These are phyloP conservation scores for Cudoniella acicularis DNA, from an alignment of 495 filamentous ascomycete species.

Conservation along the genomic window DNA sequence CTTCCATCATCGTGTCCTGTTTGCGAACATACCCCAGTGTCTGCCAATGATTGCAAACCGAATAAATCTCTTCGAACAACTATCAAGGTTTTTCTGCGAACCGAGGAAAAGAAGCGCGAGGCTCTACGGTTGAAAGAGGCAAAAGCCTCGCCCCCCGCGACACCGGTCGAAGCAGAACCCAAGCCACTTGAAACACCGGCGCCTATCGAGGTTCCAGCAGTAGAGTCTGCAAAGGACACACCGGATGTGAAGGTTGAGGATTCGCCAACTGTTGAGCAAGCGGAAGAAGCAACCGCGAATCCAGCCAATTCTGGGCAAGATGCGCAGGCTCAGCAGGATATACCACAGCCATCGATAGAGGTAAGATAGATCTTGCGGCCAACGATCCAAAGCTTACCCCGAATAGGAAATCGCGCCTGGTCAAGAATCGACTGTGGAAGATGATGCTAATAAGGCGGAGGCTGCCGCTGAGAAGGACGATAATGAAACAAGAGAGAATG, in stretches of 20 bases:
- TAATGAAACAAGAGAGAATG: conserved; percentile 12
- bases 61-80: conserved; percentile 87
- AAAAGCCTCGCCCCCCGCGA: conserved; percentile 40
- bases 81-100: conserved; percentile 81
- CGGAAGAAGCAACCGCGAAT: not conserved
- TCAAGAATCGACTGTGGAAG: conserved; percentile 21
- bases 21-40: conserved; percentile 85
- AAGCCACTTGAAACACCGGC: conserved; percentile 25
- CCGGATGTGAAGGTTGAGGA: conserved; percentile 14
- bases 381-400: not conserved
- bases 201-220: conserved; percentile 15
- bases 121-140: conserved; percentile 22
- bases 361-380: conserved; percentile 18
- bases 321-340: conserved; percentile 24
- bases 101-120: conserved; percentile 80
- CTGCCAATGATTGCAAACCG: conserved; percentile 79
- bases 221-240: not conserved
- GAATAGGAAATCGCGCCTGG: conserved; percentile 25
- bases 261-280: not conserved
- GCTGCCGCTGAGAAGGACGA: conserved; percentile 9
- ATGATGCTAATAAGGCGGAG: conserved; percentile 7
- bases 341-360: conserved; percentile 40
- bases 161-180: conserved; percentile 32
- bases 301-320: not conserved
- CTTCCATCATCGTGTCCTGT: conserved; percentile 82